These are phyloP conservation scores for Penicillium coffeae DNA, from an alignment of 495 filamentous ascomycete genomes.

Conservation along the genomic window DNA sequence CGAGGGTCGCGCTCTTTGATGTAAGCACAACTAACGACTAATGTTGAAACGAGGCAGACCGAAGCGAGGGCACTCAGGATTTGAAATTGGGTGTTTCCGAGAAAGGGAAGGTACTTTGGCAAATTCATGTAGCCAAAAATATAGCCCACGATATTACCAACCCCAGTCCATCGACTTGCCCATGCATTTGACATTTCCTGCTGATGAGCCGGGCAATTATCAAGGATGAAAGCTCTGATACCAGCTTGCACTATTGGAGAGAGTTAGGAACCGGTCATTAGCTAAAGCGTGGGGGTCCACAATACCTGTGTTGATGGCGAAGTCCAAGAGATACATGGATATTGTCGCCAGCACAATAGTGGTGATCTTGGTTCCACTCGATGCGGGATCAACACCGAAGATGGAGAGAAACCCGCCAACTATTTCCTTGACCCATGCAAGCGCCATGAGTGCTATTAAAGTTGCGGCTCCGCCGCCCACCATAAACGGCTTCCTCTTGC, in stretches of 20 bases:
- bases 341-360: slow-evolving; percentile 73
- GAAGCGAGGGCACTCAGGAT: slow-evolving; percentile 79
- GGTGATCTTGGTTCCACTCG: slow-evolving; percentile 53
- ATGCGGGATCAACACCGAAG: slow-evolving; percentile 65
- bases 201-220: slow-evolving; percentile 83
- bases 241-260: slow-evolving; percentile 68
- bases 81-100: slow-evolving; percentile 86
- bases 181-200: slow-evolving; percentile 86
- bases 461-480: slow-evolving; percentile 69
- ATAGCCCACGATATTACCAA: slow-evolving; percentile 85
- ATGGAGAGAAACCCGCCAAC: slow-evolving; percentile 64
- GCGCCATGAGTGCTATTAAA: slow-evolving; percentile 63
- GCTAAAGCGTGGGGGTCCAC: background rate
- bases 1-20: slow-evolving; percentile 78
- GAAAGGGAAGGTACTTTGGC: slow-evolving; percentile 63
- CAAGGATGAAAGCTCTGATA: slow-evolving; percentile 85
- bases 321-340: slow-evolving; percentile 81
- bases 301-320: slow-evolving; percentile 87
- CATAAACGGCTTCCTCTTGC: slow-evolving; percentile 88
- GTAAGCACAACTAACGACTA: slow-evolving; percentile 58
- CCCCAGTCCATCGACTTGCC: slow-evolving; percentile 74
- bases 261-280: background rate
- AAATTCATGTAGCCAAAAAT: slow-evolving; percentile 77
- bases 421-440: slow-evolving; percentile 81
- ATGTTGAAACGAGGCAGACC: slow-evolving; percentile 61